Base-by-base conservation (phyloP, 306 rosid genomes). In the Corylus heterophylla region DNA sequence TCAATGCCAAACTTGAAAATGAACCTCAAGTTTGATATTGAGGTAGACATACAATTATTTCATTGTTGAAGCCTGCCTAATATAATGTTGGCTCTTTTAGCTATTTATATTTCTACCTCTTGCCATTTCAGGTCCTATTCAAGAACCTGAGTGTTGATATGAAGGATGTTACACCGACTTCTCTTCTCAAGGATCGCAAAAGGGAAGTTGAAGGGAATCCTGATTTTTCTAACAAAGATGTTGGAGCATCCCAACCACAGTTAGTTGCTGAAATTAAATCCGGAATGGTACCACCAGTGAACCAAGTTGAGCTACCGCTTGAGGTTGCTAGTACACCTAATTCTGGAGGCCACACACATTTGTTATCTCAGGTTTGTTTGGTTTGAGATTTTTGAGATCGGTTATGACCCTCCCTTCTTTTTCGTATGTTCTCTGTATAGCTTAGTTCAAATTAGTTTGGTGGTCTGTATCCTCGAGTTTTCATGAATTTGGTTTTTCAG, bases 131-230 rank as follows among this genome's bases (percentile, higher is more conserved):
- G 99, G 99, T 96, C 58, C 83, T 96, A 77, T 91, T 90, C 85
- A 96, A 96, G 88, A 90, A 89, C 77, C 97, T 96, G 58, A 79
- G 78, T 48, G 98, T 96, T 62, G 99, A 93, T 84, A 86, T 93
- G 99, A 96, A 96, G 92, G 97, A 96, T 82, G 94, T 93, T 69
- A 78, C 93, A 12, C 97, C 98, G 71, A 90, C 96, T 71, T 88
- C 98, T 85, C 97, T 93, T 80, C 92, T 96, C 54, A 93, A 90
- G 89, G 97, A 96, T 77, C 89, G 90, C 35, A 93, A 86, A 69
- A 89, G 99, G 87, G 99, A 96, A 86, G 62, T 93, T 77, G 99
- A 93, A 90, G 99, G 99, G 73, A 96, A 96, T 86, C 99, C 99
- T 77, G 99, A 96, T 90, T 96, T 96, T 86, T 93, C 99, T 16